phyloP scores from a whole-genome alignment of 352 stramenopile genomes.

The Phytophthora pistaciae region DNA sequence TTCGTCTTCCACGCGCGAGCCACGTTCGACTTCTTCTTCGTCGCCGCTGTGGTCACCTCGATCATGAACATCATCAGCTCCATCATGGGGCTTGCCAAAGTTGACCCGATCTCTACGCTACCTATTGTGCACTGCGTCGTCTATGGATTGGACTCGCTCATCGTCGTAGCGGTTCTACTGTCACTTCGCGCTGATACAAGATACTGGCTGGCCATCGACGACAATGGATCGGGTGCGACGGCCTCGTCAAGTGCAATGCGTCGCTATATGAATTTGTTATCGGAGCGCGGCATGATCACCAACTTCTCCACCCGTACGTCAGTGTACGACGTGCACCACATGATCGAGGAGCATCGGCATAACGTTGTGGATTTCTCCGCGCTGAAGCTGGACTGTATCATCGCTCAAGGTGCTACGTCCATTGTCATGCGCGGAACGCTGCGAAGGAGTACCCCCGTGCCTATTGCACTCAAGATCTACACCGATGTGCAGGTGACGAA shows the following conservation, averaged over 20 bases:
- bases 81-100: conserved; percentile 50
- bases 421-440: conserved; percentile 85
- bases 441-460: conserved; percentile 45
- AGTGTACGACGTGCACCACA: conserved; percentile 89
- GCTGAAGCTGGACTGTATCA: conserved; percentile 77
- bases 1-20: conserved; percentile 78
- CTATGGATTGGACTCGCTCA: conserved; percentile 61
- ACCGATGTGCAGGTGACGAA: conserved; percentile 85
- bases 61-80: conserved; percentile 58
- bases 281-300: conserved; percentile 87
- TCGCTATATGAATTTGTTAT: conserved; percentile 76
- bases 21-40: conserved; percentile 89
- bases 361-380: conserved; percentile 86
- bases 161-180: conserved; percentile 76
- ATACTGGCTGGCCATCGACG: conserved; percentile 88
- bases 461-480: conserved; percentile 90
- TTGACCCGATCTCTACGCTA: conserved; percentile 30
- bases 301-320: conserved; percentile 90
- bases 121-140: conserved; percentile 64
- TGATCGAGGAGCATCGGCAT: conserved; percentile 88
- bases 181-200: conserved; percentile 82
- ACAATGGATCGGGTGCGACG: conserved; percentile 47
- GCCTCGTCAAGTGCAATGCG: conserved; percentile 67
- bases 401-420: conserved; percentile 82
- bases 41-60: conserved; percentile 58